These are phyloP conservation scores for Marvania coccoides DNA, from an alignment of 139 green algal genomes.

Conservation along the genomic window DNA sequence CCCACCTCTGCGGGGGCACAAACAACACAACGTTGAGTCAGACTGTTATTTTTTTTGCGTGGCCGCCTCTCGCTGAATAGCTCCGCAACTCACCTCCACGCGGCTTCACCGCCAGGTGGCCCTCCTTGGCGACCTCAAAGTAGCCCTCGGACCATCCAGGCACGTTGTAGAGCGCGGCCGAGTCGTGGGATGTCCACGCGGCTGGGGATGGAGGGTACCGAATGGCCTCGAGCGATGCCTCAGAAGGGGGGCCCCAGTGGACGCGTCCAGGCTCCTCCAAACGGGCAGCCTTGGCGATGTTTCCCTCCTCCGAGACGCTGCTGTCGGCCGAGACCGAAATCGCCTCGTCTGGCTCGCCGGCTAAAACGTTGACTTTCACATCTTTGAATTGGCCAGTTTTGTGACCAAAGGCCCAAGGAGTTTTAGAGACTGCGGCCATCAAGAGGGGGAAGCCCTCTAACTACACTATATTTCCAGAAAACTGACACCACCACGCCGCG, in stretches of 20 bases:
- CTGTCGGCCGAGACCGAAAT: neutral
- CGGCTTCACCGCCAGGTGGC: constrained; percentile 22
- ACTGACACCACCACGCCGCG: no score
- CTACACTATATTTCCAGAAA: no score
- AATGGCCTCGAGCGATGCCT: neutral
- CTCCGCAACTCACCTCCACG: constrained; percentile 6
- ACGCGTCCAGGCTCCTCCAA: neutral
- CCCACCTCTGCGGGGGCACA: constrained; percentile 13
- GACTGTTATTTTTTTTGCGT: no score
- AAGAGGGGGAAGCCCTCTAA: no score
- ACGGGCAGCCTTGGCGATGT: neutral
- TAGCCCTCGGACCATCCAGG: constrained; percentile 29
- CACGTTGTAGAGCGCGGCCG: constrained; percentile 28
- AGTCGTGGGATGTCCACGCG: constrained; percentile 8
- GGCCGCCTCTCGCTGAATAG: no score
- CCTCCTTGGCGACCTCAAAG: constrained; percentile 11
- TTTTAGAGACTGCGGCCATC: no score
- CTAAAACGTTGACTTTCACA: no score
- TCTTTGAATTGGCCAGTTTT: no score
- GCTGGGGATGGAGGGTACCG: neutral
- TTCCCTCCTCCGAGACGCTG: neutral
- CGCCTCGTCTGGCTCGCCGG: neutral
- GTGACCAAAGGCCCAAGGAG: no score
- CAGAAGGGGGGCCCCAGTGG: neutral
- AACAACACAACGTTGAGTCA: no score